A percentile compares a stretch with the other conserved stretches of the same genome.
Conservation (phyloP, 2,329 filamentous ascomycete species). For the Nannizzia gypsea region DNA sequence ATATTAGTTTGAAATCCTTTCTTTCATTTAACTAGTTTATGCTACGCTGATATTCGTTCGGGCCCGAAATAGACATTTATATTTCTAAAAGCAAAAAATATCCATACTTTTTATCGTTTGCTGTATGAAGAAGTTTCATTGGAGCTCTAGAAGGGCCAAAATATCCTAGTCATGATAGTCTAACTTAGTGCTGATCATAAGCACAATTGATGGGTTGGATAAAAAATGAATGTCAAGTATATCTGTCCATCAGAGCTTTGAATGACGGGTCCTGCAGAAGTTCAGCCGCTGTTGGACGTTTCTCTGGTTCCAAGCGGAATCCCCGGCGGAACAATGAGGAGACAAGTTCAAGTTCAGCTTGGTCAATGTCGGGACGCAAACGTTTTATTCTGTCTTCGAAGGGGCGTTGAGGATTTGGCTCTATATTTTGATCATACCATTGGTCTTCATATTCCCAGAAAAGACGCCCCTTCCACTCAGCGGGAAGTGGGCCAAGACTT, state of each 20-base stretch:
- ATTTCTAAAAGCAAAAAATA: not conserved
- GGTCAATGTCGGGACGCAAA: not conserved
- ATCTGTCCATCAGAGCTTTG: not conserved
- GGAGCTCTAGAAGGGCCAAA: too few species aligned
- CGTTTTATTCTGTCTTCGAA: not conserved
- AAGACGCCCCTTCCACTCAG: slow-evolving; percentile 18
- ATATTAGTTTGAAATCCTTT: not conserved
- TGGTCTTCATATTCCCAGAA: slow-evolving; percentile 14
- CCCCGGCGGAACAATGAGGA: not conserved
- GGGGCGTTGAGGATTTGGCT: not conserved
- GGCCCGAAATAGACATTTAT: not conserved
- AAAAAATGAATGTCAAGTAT: not conserved
- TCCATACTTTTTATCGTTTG: not conserved
- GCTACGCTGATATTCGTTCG: not conserved
- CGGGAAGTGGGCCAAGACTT: slow-evolving; percentile 19
- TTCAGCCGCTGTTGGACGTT: not conserved
- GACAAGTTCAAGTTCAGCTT: not conserved
- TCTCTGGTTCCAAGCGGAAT: not conserved
- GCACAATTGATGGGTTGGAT: not conserved
- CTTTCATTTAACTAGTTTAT: not conserved
- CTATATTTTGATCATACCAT: slow-evolving; percentile 21
- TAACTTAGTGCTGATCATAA: too few species aligned
- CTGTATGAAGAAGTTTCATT: not conserved
- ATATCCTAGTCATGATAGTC: too few species aligned
- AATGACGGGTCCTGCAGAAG: not conserved